Base-by-base conservation (phyloP, 2,329 filamentous ascomycete species). In the Cercospora sesami region DNA sequence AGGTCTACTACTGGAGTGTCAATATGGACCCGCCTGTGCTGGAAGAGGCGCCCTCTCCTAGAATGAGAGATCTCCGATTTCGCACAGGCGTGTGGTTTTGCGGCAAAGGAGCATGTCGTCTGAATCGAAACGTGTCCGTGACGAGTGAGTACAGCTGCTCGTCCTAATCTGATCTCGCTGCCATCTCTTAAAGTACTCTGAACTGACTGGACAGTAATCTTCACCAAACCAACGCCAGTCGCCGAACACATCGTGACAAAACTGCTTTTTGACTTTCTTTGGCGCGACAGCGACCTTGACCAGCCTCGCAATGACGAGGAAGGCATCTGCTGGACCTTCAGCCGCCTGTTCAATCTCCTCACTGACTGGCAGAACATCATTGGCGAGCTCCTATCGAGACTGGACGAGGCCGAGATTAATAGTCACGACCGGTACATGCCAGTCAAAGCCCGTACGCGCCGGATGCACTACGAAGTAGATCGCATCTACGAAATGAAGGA, bases 351-450 rank as follows among this genome's bases (percentile, higher is more conserved):
- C 61, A 75, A 73, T 62, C 76, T 79, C 7, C 65, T 79, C 28
- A 78, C 75, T 4, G 77, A 80, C 55, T 80, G 78, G 78, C 78
- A 78, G 64, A 80, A 80, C 66, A 77, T 80, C 67, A 75, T 79
- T 36, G 73, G 71, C 48, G 77, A 78, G 67, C 72, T 78, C n/a
- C 71, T 73, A 1, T 73, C 73, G 12, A 73, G 77, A 33, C 71
- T 80, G 14, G 75, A 78, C 23, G 76, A 78, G 68, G 77, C 78
- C 8, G 78, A 79, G 60, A 71, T 72, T 30, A 79, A 79, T 68
- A 77, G 73, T 60, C 76, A 77, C 61, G 73, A 73, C 5, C 70
- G 76, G n/a, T 72, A 77, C 30, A 68, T 76, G 4, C 77, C 77
- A 2, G 78, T 79, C 65, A 79, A 78, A 67, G 69, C 71, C 28